These are phyloP conservation scores for Thecaphora thlaspeos DNA, from an alignment of 1,284 basidiomycete species.

Conservation along the genomic window DNA sequence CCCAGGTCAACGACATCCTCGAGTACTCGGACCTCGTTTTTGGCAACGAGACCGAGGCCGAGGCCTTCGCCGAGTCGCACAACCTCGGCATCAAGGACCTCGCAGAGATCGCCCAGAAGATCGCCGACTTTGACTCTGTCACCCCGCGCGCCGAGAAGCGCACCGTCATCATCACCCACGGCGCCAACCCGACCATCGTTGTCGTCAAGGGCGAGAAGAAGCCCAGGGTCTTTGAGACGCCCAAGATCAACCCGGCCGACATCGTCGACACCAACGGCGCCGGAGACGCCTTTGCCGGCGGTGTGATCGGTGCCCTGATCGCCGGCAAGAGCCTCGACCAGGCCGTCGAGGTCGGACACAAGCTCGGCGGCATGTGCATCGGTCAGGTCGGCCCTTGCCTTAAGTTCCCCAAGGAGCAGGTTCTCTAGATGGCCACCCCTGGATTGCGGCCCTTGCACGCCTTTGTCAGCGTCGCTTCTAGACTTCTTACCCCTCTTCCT, in stretches of 20 bases:
- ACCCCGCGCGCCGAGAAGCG: constrained; percentile 64
- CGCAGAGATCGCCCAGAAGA: constrained; percentile 49
- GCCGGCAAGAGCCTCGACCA: constrained; percentile 77
- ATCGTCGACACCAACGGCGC: constrained; percentile 97
- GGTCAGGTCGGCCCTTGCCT: constrained; percentile 67
- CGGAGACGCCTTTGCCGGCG: constrained; percentile 99
- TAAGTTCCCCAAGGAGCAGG: constrained; percentile 53
- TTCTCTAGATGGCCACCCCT: constrained; percentile 22
- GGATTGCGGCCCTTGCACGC: not conserved
- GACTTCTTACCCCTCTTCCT: not conserved
- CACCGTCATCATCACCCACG: constrained; percentile 88
- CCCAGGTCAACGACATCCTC: constrained; percentile 56
- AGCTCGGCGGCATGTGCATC: constrained; percentile 83
- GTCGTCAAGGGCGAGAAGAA: constrained; percentile 67
- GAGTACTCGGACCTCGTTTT: constrained; percentile 54
- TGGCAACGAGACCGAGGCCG: constrained; percentile 92
- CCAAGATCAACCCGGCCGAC: constrained; percentile 58
- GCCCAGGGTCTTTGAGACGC: constrained; percentile 61
- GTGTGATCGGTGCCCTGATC: constrained; percentile 83
- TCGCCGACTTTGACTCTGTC: constrained; percentile 44
- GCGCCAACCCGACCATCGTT: constrained; percentile 76
- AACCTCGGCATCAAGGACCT: constrained; percentile 49
- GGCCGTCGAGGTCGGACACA: constrained; percentile 82
- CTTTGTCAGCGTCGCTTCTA: constrained; percentile 1
- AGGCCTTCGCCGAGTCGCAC: constrained; percentile 73